Percentiles rank a stretch among this genome's conserved stretches.
Conservation (phyloP, 2,329 filamentous ascomycete genomes). For the Aspergillus sp. region DNA sequence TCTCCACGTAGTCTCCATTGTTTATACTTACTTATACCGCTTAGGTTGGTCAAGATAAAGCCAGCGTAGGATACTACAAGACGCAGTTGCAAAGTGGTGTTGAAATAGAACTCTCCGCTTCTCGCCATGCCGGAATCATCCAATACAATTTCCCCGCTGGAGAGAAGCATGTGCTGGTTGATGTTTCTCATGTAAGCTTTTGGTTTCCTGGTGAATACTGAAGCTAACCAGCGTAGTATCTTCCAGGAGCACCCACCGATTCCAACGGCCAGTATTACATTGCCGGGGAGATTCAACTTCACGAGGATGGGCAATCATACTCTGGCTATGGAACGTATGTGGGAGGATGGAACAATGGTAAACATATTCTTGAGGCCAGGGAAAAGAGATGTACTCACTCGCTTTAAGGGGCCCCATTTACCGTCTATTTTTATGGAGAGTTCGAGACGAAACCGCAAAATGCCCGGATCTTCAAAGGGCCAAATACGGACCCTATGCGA, state of each 20-base stretch:
- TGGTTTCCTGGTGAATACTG: not conserved
- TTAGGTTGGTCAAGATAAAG: constrained; percentile 50
- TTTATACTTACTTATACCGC: not conserved
- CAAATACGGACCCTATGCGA: constrained; percentile 36
- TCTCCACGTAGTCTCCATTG: not conserved
- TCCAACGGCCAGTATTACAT: constrained; percentile 44
- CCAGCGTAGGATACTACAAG: constrained; percentile 64
- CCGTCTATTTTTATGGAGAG: constrained; percentile 47
- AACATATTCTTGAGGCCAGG: not conserved
- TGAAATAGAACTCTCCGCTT: constrained; percentile 63
- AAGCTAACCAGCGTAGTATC: constrained; percentile 42
- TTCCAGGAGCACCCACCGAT: constrained; percentile 44
- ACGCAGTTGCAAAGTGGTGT: constrained; percentile 59
- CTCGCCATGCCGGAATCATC: constrained; percentile 64
- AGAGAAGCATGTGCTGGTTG: constrained; percentile 62
- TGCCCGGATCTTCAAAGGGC: constrained; percentile 39
- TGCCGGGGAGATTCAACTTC: constrained; percentile 41
- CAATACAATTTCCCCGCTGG: constrained; percentile 60
- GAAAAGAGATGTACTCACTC: not conserved
- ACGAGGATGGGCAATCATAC: constrained; percentile 42
- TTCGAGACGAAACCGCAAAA: constrained; percentile 39
- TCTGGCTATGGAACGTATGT: constrained; percentile 50
- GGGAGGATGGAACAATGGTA: constrained; percentile 47
- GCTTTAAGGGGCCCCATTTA: constrained; percentile 37
- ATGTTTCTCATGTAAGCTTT: constrained; percentile 49